Evolutionary conservation across 192 early-diverging fungal species (phyloP), one percentile per base, ranked within the genome.

Genomic region (Rhizophagus sp.): DNA sequence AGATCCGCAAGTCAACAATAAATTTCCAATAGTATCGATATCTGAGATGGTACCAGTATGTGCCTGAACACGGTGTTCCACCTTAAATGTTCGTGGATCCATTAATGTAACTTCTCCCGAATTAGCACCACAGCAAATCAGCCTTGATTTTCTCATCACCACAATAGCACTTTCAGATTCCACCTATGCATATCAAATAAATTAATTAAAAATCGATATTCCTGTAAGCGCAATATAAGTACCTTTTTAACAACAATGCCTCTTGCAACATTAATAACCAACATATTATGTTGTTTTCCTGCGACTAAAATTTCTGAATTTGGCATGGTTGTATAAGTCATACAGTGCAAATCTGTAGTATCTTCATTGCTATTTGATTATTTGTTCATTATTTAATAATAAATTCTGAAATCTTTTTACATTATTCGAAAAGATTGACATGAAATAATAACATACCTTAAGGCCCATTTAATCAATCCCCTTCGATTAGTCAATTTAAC

Each of bases 41-140:
- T 94, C 93, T 1, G 92, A 89, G 15, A 96, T 84, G 9, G 89
- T 89, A 27, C 94, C 95, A n/a, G 92, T 89, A 76, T 96, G 94
- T 10, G 93, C 92, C 41, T 90, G 86, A 39, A 95, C 86, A 33
- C 87, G 76, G 50, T 92, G 88, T 77, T 93, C 90, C 0, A 88
- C 87, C 52, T 87, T 85, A 61, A 91, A 84, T 1, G 90, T 88
- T 1, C 88, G 81, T 6, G 93, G 89, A 85, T 96, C 94, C 10
- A 90, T 83, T 30, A 95, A 68, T 13, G 87, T 87, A 12, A 95
- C 87, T 71, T 88, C 85, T 34, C 95, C 95, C 50, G 84, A 80
- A 22, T 88, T 84, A 6, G 90, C 86, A 52, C 91, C 94, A 76
- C 92, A 93, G 44, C 86, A 88, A 15, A 95, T 80, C 3, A 91